phyloP scores from a whole-genome alignment of 2,329 filamentous ascomycete species.

The Cladosporium oxysporum region DNA sequence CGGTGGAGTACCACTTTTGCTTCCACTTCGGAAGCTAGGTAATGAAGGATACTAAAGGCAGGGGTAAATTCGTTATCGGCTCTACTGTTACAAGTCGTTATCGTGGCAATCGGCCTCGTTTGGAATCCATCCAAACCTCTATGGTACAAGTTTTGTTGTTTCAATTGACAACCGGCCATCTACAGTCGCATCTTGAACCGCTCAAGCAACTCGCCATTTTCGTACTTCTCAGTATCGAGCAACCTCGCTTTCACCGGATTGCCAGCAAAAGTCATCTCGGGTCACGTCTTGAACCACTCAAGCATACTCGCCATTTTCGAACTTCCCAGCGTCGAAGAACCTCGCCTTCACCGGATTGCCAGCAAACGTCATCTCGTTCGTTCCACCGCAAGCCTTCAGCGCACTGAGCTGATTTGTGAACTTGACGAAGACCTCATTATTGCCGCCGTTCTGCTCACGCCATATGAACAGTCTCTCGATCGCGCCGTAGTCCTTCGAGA shows the following conservation, averaged over 20 bases:
- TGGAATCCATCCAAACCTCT: background rate
- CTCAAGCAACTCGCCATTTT: conserved; percentile 54
- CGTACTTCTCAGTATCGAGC: conserved; percentile 81
- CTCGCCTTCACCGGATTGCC: conserved; percentile 79
- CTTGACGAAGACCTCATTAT: conserved; percentile 76
- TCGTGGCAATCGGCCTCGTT: background rate
- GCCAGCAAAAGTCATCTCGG: conserved; percentile 82
- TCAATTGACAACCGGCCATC: background rate
- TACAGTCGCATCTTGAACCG: background rate
- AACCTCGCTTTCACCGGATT: conserved; percentile 79
- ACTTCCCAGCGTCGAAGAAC: conserved; percentile 81
- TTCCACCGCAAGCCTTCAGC: conserved; percentile 84
- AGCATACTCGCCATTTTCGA: conserved; percentile 62
- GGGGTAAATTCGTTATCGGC: background rate
- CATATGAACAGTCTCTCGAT: conserved; percentile 55
- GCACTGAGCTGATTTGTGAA: conserved; percentile 86
- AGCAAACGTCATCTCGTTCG: conserved; percentile 85
- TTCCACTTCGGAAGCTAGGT: background rate
- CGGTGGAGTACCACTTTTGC: background rate
- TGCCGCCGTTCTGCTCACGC: conserved; percentile 48
- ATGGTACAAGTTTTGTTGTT: background rate
- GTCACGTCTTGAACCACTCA: conserved; percentile 12
- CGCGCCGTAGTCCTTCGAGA: conserved; percentile 67
- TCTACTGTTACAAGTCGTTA: background rate
- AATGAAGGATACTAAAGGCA: background rate